Conservation (phyloP, 768 basidiomycete genomes). For the Russula sp. region DNA sequence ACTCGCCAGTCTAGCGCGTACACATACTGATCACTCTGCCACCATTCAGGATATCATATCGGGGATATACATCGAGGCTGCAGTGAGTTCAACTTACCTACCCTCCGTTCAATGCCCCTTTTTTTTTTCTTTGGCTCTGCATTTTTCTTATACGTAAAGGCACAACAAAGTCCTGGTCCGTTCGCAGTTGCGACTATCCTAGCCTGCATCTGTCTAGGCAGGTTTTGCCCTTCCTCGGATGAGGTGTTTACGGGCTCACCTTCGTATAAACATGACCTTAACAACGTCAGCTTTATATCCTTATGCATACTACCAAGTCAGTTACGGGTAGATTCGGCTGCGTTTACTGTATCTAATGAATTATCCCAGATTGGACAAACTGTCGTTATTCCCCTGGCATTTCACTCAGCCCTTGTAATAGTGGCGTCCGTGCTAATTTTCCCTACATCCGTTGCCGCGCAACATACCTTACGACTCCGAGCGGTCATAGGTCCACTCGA, state of each 20-base stretch:
- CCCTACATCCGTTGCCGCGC: constrained; percentile 53
- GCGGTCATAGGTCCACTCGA: constrained; percentile 43
- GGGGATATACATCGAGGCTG: constrained; percentile 52
- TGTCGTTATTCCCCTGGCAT: constrained; percentile 48
- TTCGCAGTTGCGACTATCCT: constrained; percentile 50
- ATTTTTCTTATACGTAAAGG: constrained; percentile 52
- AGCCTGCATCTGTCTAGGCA: constrained; percentile 53
- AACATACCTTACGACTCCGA: constrained; percentile 46
- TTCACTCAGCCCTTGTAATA: constrained; percentile 54
- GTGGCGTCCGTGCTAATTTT: constrained; percentile 48
- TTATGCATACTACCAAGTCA: constrained; percentile 50
- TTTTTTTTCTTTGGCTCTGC: constrained; percentile 58
- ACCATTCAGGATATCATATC: constrained; percentile 34
- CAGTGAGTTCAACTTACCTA: constrained; percentile 25
- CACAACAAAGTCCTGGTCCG: constrained; percentile 55
- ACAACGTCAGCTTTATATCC: constrained; percentile 56
- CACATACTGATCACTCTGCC: constrained; percentile 34
- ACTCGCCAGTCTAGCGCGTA: constrained; percentile 51
- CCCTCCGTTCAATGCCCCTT: constrained; percentile 47
- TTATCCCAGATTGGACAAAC: constrained; percentile 38
- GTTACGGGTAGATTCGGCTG: constrained; percentile 12
- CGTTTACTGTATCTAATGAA: constrained; percentile 7
- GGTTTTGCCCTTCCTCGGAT: constrained; percentile 14
- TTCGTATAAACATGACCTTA: constrained; percentile 44
- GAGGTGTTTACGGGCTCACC: not conserved